Evolutionary conservation across 495 filamentous ascomycete species (phyloP), one percentile per base, ranked within the genome.

Genomic region (Tuber microsphaerosporum): DNA sequence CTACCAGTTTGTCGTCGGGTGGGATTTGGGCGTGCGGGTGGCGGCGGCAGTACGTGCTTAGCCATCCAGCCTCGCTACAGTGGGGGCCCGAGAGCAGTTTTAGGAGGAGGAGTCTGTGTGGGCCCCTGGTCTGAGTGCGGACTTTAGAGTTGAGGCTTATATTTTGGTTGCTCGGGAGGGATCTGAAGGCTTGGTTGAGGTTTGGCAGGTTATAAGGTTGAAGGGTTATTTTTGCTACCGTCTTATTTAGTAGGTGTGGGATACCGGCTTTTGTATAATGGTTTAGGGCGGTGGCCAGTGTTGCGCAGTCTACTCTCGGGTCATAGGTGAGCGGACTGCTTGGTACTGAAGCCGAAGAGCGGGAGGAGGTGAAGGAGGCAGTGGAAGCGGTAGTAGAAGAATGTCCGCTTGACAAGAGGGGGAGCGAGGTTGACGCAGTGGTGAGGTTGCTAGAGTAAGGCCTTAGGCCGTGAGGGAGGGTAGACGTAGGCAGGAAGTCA

Each of bases 1-100:
- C 78, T 19, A 81, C 45, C 12, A 77, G 71, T 69, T 81, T 81
- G 14, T 80, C 78, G 37, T 81, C 79, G 61, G 75, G 76, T 3
- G 75, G 75, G 26, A 74, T 72, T 37, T 51, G 56, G 7, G 73
- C 44, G 37, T 51, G 75, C 17, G 76, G 46, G 19, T 44, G 73
- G 20, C 74, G 71, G 20, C 65, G 72, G 45, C 75, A 44, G 39
- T 73, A 76, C 43, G 74, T 78, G 37, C 70, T 78, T 41, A 78
- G 71, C 76, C 76, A 78, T 37, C 77, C 76, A 6, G 79, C 79
- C 48, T 75, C 78, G 7, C 73, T 69, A 41, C 74, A 71, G 65
- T 75, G 65, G 2, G 79, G 79, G 2, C 79, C 79, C n/a, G 72
- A 75, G 22, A 81, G 61, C 20, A 81, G 73, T 12, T 78, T 69